Evolutionary conservation across 2,329 filamentous ascomycete species (phyloP).

Genomic region (Colletotrichum filicis): DNA sequence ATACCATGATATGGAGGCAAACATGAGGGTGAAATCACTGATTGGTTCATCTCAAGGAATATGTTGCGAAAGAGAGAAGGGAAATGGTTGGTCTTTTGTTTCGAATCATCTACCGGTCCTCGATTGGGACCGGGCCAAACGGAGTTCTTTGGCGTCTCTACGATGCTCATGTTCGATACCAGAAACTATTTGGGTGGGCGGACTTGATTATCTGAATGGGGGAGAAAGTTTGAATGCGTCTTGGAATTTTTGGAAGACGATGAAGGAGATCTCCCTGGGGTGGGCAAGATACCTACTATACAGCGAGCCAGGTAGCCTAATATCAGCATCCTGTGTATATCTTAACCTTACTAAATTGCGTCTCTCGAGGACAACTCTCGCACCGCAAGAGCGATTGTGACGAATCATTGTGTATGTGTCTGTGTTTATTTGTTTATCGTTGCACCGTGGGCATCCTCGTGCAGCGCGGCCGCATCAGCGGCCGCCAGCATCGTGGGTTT

Average conservation of each 20-base stretch:
- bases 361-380: background rate
- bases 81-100: constrained; percentile 25
- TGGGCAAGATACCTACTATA: constrained; percentile 13
- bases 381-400: background rate
- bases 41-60: constrained; percentile 21
- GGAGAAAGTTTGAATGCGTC: constrained; percentile 2
- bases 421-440: constrained; percentile 26
- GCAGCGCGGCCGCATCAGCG: constrained; percentile 30
- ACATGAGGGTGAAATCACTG: constrained; percentile 11
- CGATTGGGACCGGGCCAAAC: constrained; percentile 3
- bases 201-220: constrained; percentile 8
- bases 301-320: constrained; percentile 28
- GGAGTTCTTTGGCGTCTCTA: constrained; percentile 36
- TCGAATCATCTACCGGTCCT: constrained; percentile 18
- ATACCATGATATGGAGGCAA: constrained; percentile 14
- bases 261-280: background rate
- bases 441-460: constrained; percentile 15
- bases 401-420: background rate
- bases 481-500: constrained; percentile 23
- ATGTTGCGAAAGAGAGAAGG: constrained; percentile 32
- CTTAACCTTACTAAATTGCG: background rate
- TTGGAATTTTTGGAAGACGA: background rate
- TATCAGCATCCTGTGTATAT: constrained; percentile 33
- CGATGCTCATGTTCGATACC: constrained; percentile 37
- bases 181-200: constrained; percentile 28